A percentile compares a stretch with the other conserved stretches of the same genome.
These are phyloP conservation scores for Zygoascus hellenicus DNA, from an alignment of 1,139 yeast species.

Conservation along the genomic window DNA sequence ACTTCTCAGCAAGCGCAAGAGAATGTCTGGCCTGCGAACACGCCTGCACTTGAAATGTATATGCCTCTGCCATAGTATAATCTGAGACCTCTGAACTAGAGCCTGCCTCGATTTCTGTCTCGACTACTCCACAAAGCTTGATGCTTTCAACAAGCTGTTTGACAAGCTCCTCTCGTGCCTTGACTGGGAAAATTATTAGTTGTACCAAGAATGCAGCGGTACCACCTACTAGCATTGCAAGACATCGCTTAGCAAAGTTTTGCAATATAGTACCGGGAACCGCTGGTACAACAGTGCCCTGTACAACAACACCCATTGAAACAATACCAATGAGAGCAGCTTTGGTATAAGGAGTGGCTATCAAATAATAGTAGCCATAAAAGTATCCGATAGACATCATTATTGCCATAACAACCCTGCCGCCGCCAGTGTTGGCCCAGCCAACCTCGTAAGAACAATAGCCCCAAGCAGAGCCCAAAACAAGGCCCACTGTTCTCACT, in stretches of 20 bases:
- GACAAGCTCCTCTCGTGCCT: constrained; percentile 42
- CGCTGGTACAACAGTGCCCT: constrained; percentile 40
- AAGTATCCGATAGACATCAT: constrained; percentile 40
- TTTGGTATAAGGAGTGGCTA: constrained; percentile 44
- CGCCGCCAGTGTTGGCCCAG: constrained; percentile 28
- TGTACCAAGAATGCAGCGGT: constrained; percentile 43
- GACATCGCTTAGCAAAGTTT: constrained; percentile 45
- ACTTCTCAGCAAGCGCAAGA: constrained; percentile 39
- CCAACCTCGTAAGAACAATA: constrained; percentile 42
- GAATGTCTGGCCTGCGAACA: constrained; percentile 38
- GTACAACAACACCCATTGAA: constrained; percentile 41
- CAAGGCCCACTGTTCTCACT: constrained; percentile 43
- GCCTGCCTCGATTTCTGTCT: constrained; percentile 38
- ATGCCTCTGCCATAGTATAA: constrained; percentile 23
- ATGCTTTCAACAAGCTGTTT: constrained; percentile 39
- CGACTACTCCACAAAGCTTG: constrained; percentile 38
- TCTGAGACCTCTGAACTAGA: constrained; percentile 35
- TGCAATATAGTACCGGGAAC: constrained; percentile 39
- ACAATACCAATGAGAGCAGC: constrained; percentile 47
- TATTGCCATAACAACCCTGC: constrained; percentile 41
- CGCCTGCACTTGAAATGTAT: constrained; percentile 25
- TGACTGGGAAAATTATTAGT: constrained; percentile 41
- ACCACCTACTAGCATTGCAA: constrained; percentile 48
- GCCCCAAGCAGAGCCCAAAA: constrained; percentile 46
- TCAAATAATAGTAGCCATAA: constrained; percentile 41